phyloP scores from a whole-genome alignment of 106 monocot species.

The Dendrobium officinale region DNA sequence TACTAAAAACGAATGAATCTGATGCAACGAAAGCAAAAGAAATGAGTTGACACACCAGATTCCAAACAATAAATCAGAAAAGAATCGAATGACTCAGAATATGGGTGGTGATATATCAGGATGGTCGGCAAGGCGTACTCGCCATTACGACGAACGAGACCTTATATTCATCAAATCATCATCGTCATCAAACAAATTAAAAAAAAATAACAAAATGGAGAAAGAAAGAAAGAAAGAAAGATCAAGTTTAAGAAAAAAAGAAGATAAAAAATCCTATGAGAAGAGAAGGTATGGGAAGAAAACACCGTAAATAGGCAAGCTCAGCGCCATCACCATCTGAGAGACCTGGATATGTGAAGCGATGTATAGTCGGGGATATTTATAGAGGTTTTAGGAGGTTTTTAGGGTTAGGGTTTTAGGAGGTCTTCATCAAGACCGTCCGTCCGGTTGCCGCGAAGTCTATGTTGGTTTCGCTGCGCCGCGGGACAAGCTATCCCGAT shows the following conservation, averaged over 20 bases:
- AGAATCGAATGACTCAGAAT: slow-evolving; percentile 35
- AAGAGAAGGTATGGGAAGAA: too few relatives aligned
- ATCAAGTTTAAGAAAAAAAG: background rate
- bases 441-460: too few relatives aligned
- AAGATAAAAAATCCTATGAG: background rate
- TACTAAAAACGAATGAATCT: background rate
- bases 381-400: too few relatives aligned
- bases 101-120: slow-evolving; percentile 93
- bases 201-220: background rate
- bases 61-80: background rate
- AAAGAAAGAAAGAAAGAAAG: background rate
- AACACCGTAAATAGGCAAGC: too few relatives aligned
- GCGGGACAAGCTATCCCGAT: too few relatives aligned
- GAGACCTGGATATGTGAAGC: too few relatives aligned
- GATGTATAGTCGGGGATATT: too few relatives aligned
- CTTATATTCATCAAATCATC: slow-evolving; percentile 30
- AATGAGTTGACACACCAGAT: background rate
- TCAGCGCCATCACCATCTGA: too few relatives aligned
- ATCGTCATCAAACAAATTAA: slow-evolving; percentile 8
- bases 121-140: slow-evolving; percentile 65
- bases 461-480: too few relatives aligned
- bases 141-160: slow-evolving; percentile 94
- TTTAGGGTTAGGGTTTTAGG: too few relatives aligned
- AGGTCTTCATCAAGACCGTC: too few relatives aligned
- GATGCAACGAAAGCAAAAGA: background rate